phyloP scores from a whole-genome alignment of 768 basidiomycete species.

The Rhodocollybia butyracea region DNA sequence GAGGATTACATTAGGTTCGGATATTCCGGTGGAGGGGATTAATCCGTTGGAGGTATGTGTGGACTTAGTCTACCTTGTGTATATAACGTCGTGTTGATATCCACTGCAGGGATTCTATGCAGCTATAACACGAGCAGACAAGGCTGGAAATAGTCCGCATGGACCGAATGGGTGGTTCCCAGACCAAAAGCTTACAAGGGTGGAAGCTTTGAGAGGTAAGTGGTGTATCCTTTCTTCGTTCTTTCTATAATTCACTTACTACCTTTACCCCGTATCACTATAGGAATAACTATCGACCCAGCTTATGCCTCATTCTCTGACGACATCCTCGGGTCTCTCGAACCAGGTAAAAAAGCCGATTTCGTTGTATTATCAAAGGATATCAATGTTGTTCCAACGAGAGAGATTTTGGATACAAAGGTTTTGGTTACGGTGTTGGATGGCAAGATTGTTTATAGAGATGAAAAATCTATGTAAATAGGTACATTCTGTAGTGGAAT shows the following conservation, averaged over 20 bases:
- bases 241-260: neutral
- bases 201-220: constrained; percentile 72
- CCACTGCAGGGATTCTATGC: constrained; percentile 85
- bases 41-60: constrained; percentile 31
- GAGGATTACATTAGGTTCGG: constrained; percentile 77
- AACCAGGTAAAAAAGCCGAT: constrained; percentile 78
- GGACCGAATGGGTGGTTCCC: constrained; percentile 88
- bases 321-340: constrained; percentile 66
- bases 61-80: neutral
- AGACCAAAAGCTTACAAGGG: constrained; percentile 68
- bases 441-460: constrained; percentile 50
- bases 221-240: neutral
- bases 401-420: constrained; percentile 52
- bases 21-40: constrained; percentile 86
- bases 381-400: constrained; percentile 39
- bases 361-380: constrained; percentile 82
- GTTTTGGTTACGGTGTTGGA: constrained; percentile 80
- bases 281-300: constrained; percentile 87
- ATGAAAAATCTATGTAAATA: too few relatives aligned
- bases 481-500: too few relatives aligned
- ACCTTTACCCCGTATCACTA: neutral
- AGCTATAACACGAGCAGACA: constrained; percentile 71
- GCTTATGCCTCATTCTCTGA: constrained; percentile 88
- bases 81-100: neutral
- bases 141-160: constrained; percentile 73